Conservation (phyloP, 352 stramenopile genomes). For the Elongisporangium senticosum region DNA sequence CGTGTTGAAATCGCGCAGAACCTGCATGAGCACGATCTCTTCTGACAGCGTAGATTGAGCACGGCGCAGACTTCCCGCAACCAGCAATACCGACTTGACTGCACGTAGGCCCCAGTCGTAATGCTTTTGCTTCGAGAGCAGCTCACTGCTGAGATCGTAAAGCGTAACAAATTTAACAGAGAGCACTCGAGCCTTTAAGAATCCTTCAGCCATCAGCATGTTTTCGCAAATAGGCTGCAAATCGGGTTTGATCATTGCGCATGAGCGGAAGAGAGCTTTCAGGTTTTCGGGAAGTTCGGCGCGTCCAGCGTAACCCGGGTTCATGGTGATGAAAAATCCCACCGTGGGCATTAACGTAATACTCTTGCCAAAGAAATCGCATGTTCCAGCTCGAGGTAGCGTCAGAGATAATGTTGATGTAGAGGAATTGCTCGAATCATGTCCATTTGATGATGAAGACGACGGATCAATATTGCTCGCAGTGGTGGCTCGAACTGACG, state of each 20-base stretch:
- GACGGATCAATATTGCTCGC: slow-evolving; percentile 22
- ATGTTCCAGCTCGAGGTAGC: slow-evolving; percentile 51
- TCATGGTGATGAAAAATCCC: slow-evolving; percentile 94
- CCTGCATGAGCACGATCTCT: slow-evolving; percentile 92
- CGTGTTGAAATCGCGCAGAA: slow-evolving; percentile 95
- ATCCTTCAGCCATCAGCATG: slow-evolving; percentile 94
- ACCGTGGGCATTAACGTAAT: slow-evolving; percentile 82
- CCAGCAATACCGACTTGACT: slow-evolving; percentile 95
- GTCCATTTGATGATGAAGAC: slow-evolving; percentile 8
- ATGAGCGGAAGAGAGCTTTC: slow-evolving; percentile 90
- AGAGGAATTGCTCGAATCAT: slow-evolving; percentile 15
- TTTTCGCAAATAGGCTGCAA: slow-evolving; percentile 92
- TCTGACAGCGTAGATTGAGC: slow-evolving; percentile 77
- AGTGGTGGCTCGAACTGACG: slow-evolving; percentile 8
- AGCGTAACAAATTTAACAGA: slow-evolving; percentile 90
- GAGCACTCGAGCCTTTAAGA: slow-evolving; percentile 75
- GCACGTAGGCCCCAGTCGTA: slow-evolving; percentile 95
- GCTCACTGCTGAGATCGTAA: slow-evolving; percentile 81
- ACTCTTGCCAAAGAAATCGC: slow-evolving; percentile 88
- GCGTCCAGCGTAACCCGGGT: slow-evolving; percentile 88
- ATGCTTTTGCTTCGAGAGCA: slow-evolving; percentile 86
- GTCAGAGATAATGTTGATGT: slow-evolving; percentile 20
- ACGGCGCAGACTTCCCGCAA: slow-evolving; percentile 91
- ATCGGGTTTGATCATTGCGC: slow-evolving; percentile 91
- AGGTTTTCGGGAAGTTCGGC: slow-evolving; percentile 91